Base-by-base conservation (phyloP, 305 asterid genomes). In the Petunia hybrid region DNA sequence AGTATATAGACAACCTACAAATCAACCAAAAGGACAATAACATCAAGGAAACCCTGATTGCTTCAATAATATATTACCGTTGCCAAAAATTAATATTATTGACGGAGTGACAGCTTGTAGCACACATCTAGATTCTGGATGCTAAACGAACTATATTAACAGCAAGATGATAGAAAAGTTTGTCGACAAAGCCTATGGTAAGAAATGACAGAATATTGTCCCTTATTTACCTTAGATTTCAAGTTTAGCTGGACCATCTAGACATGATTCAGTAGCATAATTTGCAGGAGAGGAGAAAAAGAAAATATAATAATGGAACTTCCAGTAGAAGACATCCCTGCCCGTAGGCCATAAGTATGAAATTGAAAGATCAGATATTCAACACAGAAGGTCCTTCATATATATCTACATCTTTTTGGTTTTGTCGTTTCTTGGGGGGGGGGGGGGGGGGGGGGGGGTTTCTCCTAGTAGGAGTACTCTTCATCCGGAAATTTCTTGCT, bases 1-100 rank as follows among this genome's bases (percentile, higher is more conserved):
- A 96, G 91, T 86, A 96, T 96, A 83, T 96, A 96, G 59, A 96
- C 98, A 82, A 96, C 68, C 99, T 96, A 90, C 80, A 74, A 53
- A 78, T 45, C 59, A 69, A 59, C 42, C 82, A 74, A 57, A 39
- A 56, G 63, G 13, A 61, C 57, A 63, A 40, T 66, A 82, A 74
- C 39, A 7, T 74, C 65, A 53, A 74, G 65, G 65, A 55, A 80
- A 70, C 12, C 64, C 42, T 60, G 43, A 53, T 42, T 56, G 53
- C 67, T 31, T 59, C 59, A 39, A 12, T 12, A 73, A 73, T 63
- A 73, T 73, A 38, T 73, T 2, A 55, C 35, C 35, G 35, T 41
- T 3, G 78, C 43, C 62, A 48, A 71, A 31, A 71, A 12, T 0
- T 70, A 22, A 45, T 57, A 48, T 70, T 9, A 45, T 59, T 70